Evolutionary conservation across 345 rosid genomes (phyloP).

Genomic region (Gossypioides kirkii): DNA sequence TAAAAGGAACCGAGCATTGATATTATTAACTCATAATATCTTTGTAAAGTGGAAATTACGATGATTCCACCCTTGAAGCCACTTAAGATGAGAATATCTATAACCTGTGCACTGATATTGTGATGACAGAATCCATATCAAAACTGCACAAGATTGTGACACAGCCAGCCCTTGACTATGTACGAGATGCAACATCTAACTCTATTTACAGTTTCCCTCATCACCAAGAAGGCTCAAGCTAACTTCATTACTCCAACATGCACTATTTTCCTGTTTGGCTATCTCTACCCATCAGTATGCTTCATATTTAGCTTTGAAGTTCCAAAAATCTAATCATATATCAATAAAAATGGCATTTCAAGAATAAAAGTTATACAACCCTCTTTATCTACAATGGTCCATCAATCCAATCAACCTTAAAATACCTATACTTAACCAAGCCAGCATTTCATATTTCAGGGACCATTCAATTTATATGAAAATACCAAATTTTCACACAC

Average conservation of each 20-base stretch:
- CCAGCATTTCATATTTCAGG: not conserved
- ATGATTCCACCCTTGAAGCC: not conserved
- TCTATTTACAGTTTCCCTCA: not conserved
- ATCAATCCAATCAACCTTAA: not conserved
- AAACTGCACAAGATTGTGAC: not conserved
- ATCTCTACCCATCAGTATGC: not conserved
- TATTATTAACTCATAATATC: not conserved
- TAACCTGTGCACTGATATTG: not conserved
- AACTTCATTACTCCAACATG: not conserved
- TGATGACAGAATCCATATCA: not conserved
- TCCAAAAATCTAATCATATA: not conserved
- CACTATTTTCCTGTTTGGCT: not conserved
- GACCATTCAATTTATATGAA: not conserved
- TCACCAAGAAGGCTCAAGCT: not conserved
- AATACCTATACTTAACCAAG: not conserved
- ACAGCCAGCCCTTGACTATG: not conserved
- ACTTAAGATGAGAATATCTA: not conserved
- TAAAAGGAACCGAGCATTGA: not conserved
- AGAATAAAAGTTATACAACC: not conserved
- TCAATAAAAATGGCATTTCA: not conserved
- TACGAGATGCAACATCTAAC: not conserved
- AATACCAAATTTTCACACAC: not conserved
- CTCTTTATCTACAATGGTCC: not conserved
- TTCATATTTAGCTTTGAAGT: not conserved
- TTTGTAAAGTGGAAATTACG: not conserved